Conservation (phyloP, 2,329 filamentous ascomycete genomes). For the Parastagonospora nodorum region DNA sequence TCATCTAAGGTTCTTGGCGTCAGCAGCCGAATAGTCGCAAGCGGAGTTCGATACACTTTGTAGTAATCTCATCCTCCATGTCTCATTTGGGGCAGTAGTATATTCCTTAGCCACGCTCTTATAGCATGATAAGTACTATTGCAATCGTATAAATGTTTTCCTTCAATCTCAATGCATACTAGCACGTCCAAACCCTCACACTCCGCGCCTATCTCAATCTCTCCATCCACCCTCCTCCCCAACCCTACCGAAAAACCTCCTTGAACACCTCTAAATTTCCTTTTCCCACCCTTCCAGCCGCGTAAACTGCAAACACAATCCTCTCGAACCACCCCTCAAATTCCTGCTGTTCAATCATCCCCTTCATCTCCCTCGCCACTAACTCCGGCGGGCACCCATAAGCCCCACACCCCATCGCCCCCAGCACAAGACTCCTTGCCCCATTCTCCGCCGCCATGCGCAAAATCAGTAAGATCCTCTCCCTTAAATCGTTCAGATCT, state of each 20-base stretch:
- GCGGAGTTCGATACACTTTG: no score
- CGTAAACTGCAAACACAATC: constrained; percentile 24
- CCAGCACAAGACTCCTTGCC: constrained; percentile 24
- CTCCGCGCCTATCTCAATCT: no score
- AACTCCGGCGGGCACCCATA: constrained; percentile 23
- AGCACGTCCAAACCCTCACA: no score
- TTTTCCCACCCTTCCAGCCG: constrained; percentile 13
- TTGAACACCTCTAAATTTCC: constrained; percentile 13
- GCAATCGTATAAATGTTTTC: no score
- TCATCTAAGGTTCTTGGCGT: no score
- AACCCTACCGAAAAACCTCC: constrained; percentile 9
- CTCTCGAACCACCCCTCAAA: constrained; percentile 28
- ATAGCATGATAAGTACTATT: no score
- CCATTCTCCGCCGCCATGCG: constrained; percentile 21
- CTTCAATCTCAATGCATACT: no score
- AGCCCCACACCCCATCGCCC: constrained; percentile 31
- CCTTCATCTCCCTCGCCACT: constrained; percentile 26
- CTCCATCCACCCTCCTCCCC: no score
- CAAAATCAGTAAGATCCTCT: constrained; percentile 24
- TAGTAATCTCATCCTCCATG: no score
- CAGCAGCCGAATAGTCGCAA: no score
- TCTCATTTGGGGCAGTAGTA: no score
- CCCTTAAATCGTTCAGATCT: constrained; percentile 14
- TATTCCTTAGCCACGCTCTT: no score
- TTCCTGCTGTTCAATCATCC: constrained; percentile 14